Conservation (phyloP, 2,329 filamentous ascomycete species). For the Nigrospora oryzae region DNA sequence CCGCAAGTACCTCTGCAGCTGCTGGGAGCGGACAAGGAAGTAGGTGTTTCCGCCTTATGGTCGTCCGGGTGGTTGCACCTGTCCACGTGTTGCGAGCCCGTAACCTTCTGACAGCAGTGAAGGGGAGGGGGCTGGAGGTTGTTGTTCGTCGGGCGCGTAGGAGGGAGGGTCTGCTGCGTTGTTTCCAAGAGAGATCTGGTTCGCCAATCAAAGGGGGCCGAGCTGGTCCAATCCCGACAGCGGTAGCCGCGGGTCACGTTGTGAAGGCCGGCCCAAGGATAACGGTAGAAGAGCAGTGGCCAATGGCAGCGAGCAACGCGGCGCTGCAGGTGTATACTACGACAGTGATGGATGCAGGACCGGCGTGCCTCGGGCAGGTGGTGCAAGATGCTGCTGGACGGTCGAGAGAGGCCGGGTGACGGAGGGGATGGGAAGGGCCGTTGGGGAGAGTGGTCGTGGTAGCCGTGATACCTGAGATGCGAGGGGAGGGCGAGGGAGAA, state of each 20-base stretch:
- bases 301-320: no score
- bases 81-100: slow-evolving; percentile 6
- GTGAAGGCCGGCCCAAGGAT: not conserved
- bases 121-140: not conserved
- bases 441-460: no score
- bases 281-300: no score
- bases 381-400: not conserved
- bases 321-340: no score
- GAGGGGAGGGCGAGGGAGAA: no score
- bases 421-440: no score
- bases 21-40: slow-evolving; percentile 5
- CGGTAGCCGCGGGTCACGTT: not conserved
- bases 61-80: slow-evolving; percentile 6
- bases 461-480: no score
- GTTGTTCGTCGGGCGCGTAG: not conserved
- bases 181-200: not conserved
- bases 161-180: not conserved
- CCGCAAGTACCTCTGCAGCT: not conserved
- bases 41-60: slow-evolving; percentile 2
- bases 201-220: not conserved
- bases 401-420: not conserved
- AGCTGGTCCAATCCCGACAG: not conserved
- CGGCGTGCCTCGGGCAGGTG: not conserved
- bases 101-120: not conserved
- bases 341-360: no score